A percentile compares a stretch with the other conserved stretches of the same genome.
Conservation (phyloP, 495 filamentous ascomycete genomes). For the Cryomyces minteri region DNA sequence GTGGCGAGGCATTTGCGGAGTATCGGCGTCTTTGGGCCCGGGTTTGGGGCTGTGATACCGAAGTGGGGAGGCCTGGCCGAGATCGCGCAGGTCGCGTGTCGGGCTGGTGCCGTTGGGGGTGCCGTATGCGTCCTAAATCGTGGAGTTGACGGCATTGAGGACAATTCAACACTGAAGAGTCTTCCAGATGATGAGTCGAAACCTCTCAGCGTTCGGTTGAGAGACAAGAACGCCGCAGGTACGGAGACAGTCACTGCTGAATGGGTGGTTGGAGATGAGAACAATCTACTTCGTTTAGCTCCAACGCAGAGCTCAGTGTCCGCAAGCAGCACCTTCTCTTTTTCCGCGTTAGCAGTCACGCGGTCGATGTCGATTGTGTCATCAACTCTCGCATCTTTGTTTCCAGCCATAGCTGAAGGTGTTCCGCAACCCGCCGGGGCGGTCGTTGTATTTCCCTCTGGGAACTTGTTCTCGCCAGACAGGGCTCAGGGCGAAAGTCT, state of each 20-base stretch:
- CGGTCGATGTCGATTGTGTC: constrained; percentile 45
- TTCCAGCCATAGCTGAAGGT: constrained; percentile 54
- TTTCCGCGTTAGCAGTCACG: constrained; percentile 3
- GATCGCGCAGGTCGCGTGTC: constrained; percentile 79
- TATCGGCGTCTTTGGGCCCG: constrained; percentile 69
- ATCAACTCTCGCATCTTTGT: constrained; percentile 44
- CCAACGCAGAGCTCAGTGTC: no score
- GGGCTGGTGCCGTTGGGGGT: constrained; percentile 82
- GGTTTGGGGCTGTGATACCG: constrained; percentile 68
- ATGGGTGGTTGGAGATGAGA: constrained; percentile 30
- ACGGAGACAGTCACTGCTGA: constrained; percentile 39
- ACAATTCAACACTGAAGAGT: background rate
- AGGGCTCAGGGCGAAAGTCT: background rate
- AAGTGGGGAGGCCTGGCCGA: constrained; percentile 93
- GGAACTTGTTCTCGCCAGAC: constrained; percentile 17
- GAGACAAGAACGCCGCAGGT: constrained; percentile 24
- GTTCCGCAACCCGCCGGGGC: constrained; percentile 54
- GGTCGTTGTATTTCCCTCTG: constrained; percentile 49
- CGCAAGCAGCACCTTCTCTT: no score
- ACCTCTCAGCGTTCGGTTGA: no score
- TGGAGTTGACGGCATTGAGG: constrained; percentile 30
- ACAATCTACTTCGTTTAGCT: background rate
- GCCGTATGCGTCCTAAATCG: constrained; percentile 73
- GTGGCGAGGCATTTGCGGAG: constrained; percentile 72
- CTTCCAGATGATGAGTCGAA: no score